phyloP scores from a whole-genome alignment of 331 rosid genomes.

The Erythrophleum ivorense region DNA sequence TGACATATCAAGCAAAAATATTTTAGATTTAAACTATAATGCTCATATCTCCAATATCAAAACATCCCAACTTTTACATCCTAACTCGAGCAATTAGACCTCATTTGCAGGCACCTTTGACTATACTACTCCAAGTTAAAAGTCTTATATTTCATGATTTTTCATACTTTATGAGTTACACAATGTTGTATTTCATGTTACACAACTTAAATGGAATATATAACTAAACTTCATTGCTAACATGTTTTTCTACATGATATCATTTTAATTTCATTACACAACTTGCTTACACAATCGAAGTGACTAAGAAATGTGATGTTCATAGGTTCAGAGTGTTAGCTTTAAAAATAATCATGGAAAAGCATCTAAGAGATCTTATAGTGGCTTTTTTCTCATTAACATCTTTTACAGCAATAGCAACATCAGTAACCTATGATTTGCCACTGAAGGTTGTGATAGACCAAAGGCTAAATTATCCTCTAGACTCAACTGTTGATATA shows the following conservation, averaged over 20 bases:
- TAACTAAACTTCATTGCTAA: no score
- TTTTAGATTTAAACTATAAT: no score
- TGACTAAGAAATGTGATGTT: slow-evolving; percentile 35
- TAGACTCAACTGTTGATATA: not conserved
- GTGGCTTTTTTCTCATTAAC: not conserved
- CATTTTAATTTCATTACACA: not conserved
- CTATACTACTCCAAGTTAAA: no score
- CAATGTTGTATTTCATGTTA: not conserved
- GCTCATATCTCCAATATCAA: no score
- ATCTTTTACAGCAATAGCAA: not conserved
- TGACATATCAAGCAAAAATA: no score
- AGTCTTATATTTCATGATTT: no score
- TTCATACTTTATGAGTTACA: not conserved
- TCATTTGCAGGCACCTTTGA: no score
- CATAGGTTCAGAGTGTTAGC: slow-evolving; percentile 43
- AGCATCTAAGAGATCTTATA: slow-evolving; percentile 34
- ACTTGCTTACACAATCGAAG: slow-evolving; percentile 27
- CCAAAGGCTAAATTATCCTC: slow-evolving; percentile 26
- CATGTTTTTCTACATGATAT: no score
- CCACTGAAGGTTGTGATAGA: slow-evolving; percentile 34
- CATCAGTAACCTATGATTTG: not conserved
- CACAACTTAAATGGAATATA: no score
- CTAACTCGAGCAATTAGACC: no score
- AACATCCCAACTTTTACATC: no score
- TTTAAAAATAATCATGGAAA: slow-evolving; percentile 37